Conservation (phyloP, 2,329 filamentous ascomycete species). For the Arthrinium phaeospermum region DNA sequence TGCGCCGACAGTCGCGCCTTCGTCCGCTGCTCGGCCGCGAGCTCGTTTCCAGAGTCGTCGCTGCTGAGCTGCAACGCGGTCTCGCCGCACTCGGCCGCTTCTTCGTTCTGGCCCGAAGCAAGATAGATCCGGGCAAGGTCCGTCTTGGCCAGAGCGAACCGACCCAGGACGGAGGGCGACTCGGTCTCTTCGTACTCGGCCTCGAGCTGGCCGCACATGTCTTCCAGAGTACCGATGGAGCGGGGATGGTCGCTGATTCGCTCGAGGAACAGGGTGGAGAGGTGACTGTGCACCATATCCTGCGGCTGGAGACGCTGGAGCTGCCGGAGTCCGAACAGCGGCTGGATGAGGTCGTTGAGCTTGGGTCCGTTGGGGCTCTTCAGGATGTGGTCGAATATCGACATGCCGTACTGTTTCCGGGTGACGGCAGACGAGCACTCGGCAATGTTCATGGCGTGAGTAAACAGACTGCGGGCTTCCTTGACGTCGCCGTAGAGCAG, state of each 20-base stretch:
- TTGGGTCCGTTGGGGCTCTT: conserved; percentile 56
- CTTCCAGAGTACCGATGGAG: conserved; percentile 68
- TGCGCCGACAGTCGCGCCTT: conserved; percentile 83
- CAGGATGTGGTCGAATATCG: conserved; percentile 82
- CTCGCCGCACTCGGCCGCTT: conserved; percentile 80
- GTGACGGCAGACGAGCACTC: conserved; percentile 76
- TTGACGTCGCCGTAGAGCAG: conserved; percentile 73
- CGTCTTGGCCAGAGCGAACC: conserved; percentile 81
- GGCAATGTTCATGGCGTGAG: conserved; percentile 92
- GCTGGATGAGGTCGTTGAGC: conserved; percentile 75
- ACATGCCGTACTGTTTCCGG: conserved; percentile 79
- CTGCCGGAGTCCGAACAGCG: conserved; percentile 87
- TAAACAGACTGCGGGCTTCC: conserved; percentile 85
- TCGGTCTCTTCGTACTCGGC: conserved; percentile 85
- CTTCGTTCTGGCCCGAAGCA: conserved; percentile 66
- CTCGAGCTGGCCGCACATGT: conserved; percentile 74
- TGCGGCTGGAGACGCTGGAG: conserved; percentile 73
- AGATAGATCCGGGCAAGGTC: conserved; percentile 88
- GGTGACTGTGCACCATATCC: conserved; percentile 76
- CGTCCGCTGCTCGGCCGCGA: conserved; percentile 67
- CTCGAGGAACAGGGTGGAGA: conserved; percentile 82
- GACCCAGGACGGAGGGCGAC: conserved; percentile 72
- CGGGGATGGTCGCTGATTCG: conserved; percentile 71
- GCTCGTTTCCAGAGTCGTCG: conserved; percentile 71
- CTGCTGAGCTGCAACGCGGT: conserved; percentile 79